A percentile compares a stretch with the other conserved stretches of the same genome.
Evolutionary conservation across 768 basidiomycete genomes (phyloP).

Genomic region (Phlegmacium glaucopus): DNA sequence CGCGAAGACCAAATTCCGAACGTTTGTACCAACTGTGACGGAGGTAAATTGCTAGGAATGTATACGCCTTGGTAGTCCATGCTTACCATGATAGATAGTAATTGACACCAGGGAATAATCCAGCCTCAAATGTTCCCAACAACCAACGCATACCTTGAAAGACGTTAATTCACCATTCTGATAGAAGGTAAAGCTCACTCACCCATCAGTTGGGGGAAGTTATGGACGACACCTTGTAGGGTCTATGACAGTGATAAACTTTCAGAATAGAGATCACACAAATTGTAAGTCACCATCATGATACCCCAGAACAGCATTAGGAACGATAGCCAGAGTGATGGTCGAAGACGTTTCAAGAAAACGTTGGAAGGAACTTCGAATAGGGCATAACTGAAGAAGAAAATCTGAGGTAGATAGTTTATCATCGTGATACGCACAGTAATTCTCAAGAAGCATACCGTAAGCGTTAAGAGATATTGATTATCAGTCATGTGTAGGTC

Average conservation of each 20-base stretch:
- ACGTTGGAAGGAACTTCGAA: conserved; percentile 80
- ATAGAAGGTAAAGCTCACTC: conserved; percentile 11
- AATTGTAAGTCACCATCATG: conserved; percentile 53
- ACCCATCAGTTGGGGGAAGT: conserved; percentile 70
- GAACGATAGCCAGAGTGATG: conserved; percentile 72
- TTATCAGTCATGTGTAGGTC: conserved; percentile 60
- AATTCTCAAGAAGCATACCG: conserved; percentile 29
- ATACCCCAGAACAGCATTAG: conserved; percentile 76
- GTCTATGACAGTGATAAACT: conserved; percentile 39
- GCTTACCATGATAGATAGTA: conserved; percentile 72
- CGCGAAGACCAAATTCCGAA: conserved; percentile 68
- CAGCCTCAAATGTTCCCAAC: conserved; percentile 74
- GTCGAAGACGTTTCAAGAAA: conserved; percentile 68
- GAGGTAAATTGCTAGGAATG: not conserved
- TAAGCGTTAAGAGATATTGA: conserved; percentile 64
- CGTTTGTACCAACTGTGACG: conserved; percentile 51
- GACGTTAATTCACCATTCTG: not conserved
- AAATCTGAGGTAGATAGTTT: conserved; percentile 25
- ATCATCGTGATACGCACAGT: not conserved
- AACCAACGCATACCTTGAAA: conserved; percentile 65
- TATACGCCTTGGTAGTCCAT: conserved; percentile 5
- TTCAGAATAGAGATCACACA: not conserved
- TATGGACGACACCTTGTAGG: conserved; percentile 65
- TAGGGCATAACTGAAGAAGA: conserved; percentile 64
- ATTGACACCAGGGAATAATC: conserved; percentile 59